Conservation (phyloP, 208 protist genomes). For the Wallacemonas sp. region DNA sequence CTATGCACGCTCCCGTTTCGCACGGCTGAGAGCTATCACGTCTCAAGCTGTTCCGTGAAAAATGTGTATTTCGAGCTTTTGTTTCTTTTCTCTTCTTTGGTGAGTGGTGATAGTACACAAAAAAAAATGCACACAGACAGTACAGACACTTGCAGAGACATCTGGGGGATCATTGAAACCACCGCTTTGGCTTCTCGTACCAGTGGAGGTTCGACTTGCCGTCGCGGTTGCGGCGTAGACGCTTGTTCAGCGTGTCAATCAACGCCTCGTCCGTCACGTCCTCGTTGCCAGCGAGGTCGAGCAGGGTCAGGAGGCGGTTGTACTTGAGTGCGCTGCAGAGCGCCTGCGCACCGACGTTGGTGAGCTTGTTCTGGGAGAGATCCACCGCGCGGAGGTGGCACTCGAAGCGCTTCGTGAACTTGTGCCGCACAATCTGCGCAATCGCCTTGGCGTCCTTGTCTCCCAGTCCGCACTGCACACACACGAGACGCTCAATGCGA, state of each 20-base stretch:
- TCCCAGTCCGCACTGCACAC: conserved; percentile 41
- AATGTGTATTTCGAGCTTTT: too few species aligned
- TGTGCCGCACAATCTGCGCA: conserved; percentile 40
- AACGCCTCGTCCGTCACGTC: conserved; percentile 19
- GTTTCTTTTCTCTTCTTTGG: too few species aligned
- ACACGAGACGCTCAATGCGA: conserved; percentile 33
- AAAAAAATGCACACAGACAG: background rate
- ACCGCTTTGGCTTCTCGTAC: conserved; percentile 6
- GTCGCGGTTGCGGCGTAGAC: conserved; percentile 36
- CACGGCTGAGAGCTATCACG: too few species aligned
- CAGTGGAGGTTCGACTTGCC: conserved; percentile 7
- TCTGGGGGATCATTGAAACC: conserved; percentile 14
- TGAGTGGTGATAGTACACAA: too few species aligned
- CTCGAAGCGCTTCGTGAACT: conserved; percentile 16
- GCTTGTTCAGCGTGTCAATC: conserved; percentile 28
- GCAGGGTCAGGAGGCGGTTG: conserved; percentile 29
- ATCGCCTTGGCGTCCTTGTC: conserved; percentile 60
- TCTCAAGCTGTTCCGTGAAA: too few species aligned
- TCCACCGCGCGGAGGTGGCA: conserved; percentile 41
- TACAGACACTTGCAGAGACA: background rate
- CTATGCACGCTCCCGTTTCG: too few species aligned
- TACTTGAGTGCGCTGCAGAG: conserved; percentile 53
- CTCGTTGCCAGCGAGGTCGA: conserved; percentile 41
- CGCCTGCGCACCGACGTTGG: conserved; percentile 41
- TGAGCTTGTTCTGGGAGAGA: conserved; percentile 43